Base-by-base conservation (phyloP, 1,284 basidiomycete species). In the Athelia psychrophila region DNA sequence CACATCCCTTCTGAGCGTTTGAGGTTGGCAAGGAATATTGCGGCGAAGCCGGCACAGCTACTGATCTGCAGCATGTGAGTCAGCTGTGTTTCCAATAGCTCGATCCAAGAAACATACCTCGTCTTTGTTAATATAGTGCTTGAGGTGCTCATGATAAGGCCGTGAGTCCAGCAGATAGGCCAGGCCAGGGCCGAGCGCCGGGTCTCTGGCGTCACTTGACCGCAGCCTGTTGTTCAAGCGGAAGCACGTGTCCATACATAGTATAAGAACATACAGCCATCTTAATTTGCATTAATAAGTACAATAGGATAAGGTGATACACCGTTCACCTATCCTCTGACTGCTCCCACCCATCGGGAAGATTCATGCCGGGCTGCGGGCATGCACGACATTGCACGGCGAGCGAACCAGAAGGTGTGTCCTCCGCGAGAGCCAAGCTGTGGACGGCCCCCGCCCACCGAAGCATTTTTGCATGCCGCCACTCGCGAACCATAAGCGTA, bases 221-320 rank as follows among this genome's bases (percentile, higher is more conserved):
- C 46, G 22, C 12, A 51, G 27, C 18, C 50, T 52, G 47, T 48
- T 40, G 47, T 60, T 62, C 3, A 64, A 54, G 1, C 54, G 49
- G 27, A 68, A 68, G 49, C 68, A 67, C 8, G 64, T 65, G 47
- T 69, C 62, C 1, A 65, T 50, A 12, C 54, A 53, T 0, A 65
- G 33, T 25, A 62, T 47, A 1, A 63, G 51, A 3, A 25, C 38
- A 51, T 66, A 62, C 2, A 63, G 19, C 51, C 52, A 66, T 18
- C 61, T 64, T 22, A 10, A 44, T 46, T 10, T 38, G 13, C 44
- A 32, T 27, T 55, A 18, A 18, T 40, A 8, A 25, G 51, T 42
- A 38, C 49, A 53, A 40, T 44, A 42, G 20, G 47, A 33, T 49
- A 18, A 22, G 44, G 50, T 27, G 52, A 22, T 32, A 40, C 19